phyloP scores from a whole-genome alignment of 2,329 filamentous ascomycete genomes.

The Thelonectria rubi region DNA sequence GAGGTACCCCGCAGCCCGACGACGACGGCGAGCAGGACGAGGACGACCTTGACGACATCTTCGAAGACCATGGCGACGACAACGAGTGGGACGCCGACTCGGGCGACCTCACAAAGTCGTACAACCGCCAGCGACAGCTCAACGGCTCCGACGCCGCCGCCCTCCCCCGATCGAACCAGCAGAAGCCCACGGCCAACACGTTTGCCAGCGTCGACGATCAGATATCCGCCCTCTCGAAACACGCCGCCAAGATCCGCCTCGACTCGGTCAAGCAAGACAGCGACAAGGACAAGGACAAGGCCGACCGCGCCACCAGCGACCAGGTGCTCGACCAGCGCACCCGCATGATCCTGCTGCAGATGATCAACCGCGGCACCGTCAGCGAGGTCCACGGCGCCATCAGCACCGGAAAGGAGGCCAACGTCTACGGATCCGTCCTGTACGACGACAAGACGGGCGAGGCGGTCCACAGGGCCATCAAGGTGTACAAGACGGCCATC shows the following conservation, averaged over 20 bases:
- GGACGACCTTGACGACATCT: conserved; percentile 42
- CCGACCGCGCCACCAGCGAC: conserved; percentile 91
- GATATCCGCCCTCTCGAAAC: conserved; percentile 81
- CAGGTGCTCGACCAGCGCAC: conserved; percentile 94
- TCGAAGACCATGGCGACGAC: conserved; percentile 63
- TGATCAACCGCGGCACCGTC: conserved; percentile 91
- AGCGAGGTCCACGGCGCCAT: conserved; percentile 94
- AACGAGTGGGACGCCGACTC: conserved; percentile 68
- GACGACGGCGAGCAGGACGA: conserved; percentile 35
- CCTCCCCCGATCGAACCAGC: conserved; percentile 77
- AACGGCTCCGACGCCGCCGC: conserved; percentile 59
- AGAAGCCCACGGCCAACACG: conserved; percentile 83
- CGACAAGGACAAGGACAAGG: conserved; percentile 80
- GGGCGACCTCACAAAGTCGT: conserved; percentile 82
- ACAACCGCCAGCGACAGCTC: conserved; percentile 83
- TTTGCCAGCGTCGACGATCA: conserved; percentile 85
- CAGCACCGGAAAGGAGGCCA: conserved; percentile 97
- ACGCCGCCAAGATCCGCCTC: conserved; percentile 86
- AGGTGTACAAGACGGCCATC: conserved; percentile 99
- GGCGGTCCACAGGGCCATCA: conserved; percentile 83
- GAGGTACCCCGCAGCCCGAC: conserved; percentile 36
- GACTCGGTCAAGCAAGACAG: conserved; percentile 67
- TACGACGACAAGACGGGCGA: conserved; percentile 63
- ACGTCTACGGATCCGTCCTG: conserved; percentile 91
- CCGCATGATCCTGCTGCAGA: conserved; percentile 92